Evolutionary conservation across 495 filamentous ascomycete genomes (phyloP).

Genomic region (Talaromyces borbonicus): DNA sequence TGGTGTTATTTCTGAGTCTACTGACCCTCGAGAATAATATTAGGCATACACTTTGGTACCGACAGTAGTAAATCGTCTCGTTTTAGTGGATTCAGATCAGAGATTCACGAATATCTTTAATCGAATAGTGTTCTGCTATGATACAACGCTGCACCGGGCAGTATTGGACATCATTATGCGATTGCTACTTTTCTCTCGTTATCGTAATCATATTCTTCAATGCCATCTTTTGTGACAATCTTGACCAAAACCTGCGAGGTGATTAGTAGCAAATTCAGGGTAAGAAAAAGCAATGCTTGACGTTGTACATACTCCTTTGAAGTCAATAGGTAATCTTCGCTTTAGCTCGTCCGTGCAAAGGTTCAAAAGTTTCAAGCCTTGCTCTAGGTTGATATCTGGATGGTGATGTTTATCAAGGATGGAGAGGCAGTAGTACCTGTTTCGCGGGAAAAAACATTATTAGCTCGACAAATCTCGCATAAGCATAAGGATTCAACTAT

Average conservation of each 20-base stretch:
- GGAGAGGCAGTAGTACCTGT: constrained; percentile 83
- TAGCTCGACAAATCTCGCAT: background rate
- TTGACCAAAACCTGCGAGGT: constrained; percentile 62
- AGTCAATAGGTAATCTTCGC: constrained; percentile 91
- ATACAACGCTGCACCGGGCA: constrained; percentile 27
- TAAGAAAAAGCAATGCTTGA: no score
- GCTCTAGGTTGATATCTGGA: constrained; percentile 76
- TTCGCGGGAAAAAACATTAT: constrained; percentile 14
- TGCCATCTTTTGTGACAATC: constrained; percentile 85
- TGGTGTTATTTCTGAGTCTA: no score
- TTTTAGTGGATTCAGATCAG: no score
- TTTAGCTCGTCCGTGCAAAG: constrained; percentile 97
- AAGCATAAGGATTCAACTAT: constrained; percentile 8
- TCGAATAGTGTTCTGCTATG: constrained; percentile 29
- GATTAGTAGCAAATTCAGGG: no score
- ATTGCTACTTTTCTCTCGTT: constrained; percentile 62
- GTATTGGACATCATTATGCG: constrained; percentile 40
- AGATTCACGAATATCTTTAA: no score
- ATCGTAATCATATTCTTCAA: constrained; percentile 68
- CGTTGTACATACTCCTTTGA: constrained; percentile 75
- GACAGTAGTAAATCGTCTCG: background rate
- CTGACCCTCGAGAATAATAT: no score
- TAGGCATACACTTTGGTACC: no score
- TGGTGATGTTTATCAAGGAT: constrained; percentile 98
- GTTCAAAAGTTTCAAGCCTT: constrained; percentile 79